Percentiles rank a stretch among this genome's conserved stretches.
Conservation (phyloP, 768 basidiomycete genomes). For the Boletus barrowsii region DNA sequence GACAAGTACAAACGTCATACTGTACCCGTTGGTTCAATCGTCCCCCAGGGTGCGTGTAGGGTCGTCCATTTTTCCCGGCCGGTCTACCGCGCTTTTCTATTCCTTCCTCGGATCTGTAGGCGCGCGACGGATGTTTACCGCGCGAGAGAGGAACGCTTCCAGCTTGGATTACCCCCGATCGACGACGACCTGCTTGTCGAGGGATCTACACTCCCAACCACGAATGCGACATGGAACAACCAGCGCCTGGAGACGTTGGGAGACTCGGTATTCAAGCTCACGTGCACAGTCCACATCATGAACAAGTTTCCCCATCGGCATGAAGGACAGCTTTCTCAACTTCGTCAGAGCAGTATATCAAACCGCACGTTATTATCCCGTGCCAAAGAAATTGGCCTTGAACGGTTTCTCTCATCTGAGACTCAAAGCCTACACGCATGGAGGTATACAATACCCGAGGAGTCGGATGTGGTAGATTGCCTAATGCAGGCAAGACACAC, state of each 20-base stretch:
- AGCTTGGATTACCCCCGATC: conserved; percentile 63
- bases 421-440: conserved; percentile 51
- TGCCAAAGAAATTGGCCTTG: conserved; percentile 62
- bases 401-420: conserved; percentile 63
- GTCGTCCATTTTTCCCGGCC: conserved; percentile 52
- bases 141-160: conserved; percentile 45
- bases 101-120: conserved; percentile 66
- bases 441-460: conserved; percentile 47
- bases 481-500: conserved; percentile 25
- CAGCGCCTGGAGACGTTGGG: conserved; percentile 87
- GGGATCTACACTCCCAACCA: conserved; percentile 72
- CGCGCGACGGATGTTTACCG: conserved; percentile 67
- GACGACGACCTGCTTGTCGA: conserved; percentile 57
- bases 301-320: conserved; percentile 74
- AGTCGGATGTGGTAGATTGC: conserved; percentile 35
- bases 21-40: conserved; percentile 31
- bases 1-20: conserved; percentile 27
- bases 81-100: conserved; percentile 48
- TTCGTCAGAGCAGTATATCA: conserved; percentile 63
- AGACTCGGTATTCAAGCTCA: conserved; percentile 77
- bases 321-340: conserved; percentile 74
- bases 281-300: conserved; percentile 72
- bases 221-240: conserved; percentile 66
- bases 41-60: conserved; percentile 47
- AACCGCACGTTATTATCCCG: conserved; percentile 69